Percentiles rank a stretch among this genome's conserved stretches.
These are phyloP conservation scores for Flammula alnicola DNA, from an alignment of 1,284 basidiomycete species.

Conservation along the genomic window DNA sequence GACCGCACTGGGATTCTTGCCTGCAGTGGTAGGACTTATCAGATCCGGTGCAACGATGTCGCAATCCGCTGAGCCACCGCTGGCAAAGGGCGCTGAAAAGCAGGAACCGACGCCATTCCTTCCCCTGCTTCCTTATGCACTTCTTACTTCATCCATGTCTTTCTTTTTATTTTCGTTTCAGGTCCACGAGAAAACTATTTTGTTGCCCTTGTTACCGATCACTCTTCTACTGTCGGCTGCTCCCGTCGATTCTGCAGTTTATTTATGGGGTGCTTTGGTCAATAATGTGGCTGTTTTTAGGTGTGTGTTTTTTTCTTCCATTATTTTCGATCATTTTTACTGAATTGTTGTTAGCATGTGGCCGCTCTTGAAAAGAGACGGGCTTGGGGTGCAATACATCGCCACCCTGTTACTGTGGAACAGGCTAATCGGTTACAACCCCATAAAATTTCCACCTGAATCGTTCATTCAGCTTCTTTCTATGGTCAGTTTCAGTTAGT, in stretches of 20 bases:
- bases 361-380: conserved; percentile 85
- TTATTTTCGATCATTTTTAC: background rate
- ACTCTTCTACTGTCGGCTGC: conserved; percentile 78
- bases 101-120: conserved; percentile 52
- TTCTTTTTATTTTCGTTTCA: conserved; percentile 97
- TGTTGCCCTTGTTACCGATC: conserved; percentile 87
- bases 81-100: conserved; percentile 16
- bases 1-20: conserved; percentile 68
- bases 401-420: conserved; percentile 80
- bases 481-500: conserved; percentile 48
- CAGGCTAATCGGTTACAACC: conserved; percentile 77
- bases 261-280: conserved; percentile 78
- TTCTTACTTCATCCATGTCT: conserved; percentile 78
- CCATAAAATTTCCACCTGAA: conserved; percentile 45
- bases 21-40: conserved; percentile 60
- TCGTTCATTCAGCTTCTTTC: conserved; percentile 62
- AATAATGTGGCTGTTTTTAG: conserved; percentile 92
- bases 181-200: conserved; percentile 92
- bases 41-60: conserved; percentile 41
- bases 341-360: conserved; percentile 70
- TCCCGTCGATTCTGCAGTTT: conserved; percentile 63
- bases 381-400: conserved; percentile 76
- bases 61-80: conserved; percentile 11
- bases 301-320: conserved; percentile 46
- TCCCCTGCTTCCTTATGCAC: conserved; percentile 68